These are phyloP conservation scores for Chaetomium cochliodes DNA, from an alignment of 495 filamentous ascomycete species.

Conservation along the genomic window DNA sequence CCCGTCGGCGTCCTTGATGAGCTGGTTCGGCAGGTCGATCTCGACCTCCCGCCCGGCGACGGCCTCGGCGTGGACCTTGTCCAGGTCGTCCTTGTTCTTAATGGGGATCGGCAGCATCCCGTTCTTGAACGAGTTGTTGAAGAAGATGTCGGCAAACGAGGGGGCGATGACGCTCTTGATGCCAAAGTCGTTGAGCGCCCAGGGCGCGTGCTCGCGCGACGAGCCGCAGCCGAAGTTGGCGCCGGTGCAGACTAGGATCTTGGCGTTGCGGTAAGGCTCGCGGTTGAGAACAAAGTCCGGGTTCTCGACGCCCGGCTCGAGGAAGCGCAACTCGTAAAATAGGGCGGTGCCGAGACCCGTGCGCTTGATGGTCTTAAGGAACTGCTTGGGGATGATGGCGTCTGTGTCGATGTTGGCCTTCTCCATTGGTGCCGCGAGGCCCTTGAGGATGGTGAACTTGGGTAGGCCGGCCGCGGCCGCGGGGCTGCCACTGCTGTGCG, in stretches of 20 bases:
- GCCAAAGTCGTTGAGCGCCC: constrained; percentile 95
- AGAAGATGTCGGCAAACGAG: constrained; percentile 95
- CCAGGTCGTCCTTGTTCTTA: constrained; percentile 61
- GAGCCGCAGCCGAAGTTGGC: constrained; percentile 95
- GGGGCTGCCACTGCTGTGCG: constrained; percentile 48
- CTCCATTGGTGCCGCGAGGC: constrained; percentile 85
- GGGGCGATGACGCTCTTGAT: constrained; percentile 92
- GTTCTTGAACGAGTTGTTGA: constrained; percentile 99
- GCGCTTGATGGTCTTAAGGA: constrained; percentile 98
- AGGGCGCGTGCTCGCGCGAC: constrained; percentile 93
- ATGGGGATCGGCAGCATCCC: constrained; percentile 92
- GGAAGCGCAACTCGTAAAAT: constrained; percentile 80
- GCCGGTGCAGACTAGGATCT: constrained; percentile 92
- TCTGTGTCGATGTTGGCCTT: constrained; percentile 93
- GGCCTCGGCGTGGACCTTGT: constrained; percentile 75
- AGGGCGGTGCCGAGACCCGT: constrained; percentile 86
- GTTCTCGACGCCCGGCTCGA: constrained; percentile 69
- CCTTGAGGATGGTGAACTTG: constrained; percentile 77
- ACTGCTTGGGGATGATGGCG: constrained; percentile 98
- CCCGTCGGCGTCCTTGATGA: constrained; percentile 73
- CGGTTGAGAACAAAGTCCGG: constrained; percentile 86
- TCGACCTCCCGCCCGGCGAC: constrained; percentile 82
- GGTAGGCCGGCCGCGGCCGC: constrained; percentile 56
- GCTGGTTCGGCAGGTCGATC: constrained; percentile 83
- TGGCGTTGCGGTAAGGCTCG: constrained; percentile 77